Conservation (phyloP, 768 basidiomycete genomes). For the Russula sp. region DNA sequence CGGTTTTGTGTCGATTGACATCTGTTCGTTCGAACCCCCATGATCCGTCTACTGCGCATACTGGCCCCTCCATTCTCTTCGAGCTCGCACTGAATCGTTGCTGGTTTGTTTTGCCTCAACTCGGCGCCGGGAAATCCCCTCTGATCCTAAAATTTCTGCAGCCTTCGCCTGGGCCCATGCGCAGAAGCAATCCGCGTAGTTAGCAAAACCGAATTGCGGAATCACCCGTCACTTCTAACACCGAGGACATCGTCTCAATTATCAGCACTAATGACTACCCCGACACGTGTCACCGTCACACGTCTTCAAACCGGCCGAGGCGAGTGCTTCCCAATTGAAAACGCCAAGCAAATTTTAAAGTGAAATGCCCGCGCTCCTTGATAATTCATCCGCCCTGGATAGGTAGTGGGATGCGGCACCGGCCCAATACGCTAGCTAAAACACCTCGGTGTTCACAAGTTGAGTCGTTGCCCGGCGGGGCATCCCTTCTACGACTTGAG, state of each 20-base stretch:
- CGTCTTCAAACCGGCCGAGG: background rate
- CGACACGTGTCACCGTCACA: background rate
- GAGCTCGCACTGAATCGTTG: background rate
- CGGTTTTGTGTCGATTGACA: too few species aligned
- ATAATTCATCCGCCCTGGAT: background rate
- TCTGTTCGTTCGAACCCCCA: too few species aligned
- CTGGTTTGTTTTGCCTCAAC: background rate
- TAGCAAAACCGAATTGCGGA: background rate
- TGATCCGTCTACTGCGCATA: too few species aligned
- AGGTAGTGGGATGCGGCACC: background rate
- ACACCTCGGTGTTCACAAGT: background rate
- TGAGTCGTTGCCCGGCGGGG: background rate
- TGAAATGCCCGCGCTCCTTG: background rate
- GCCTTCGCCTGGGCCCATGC: background rate
- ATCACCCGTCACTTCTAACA: background rate
- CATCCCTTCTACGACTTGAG: background rate
- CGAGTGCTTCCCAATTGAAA: background rate
- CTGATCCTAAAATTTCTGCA: background rate
- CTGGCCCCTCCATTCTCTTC: too few species aligned
- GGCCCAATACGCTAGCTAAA: background rate
- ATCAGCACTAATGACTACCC: background rate
- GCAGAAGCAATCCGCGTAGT: background rate
- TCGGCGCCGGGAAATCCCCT: background rate
- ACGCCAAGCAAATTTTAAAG: background rate
- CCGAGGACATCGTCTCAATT: slow-evolving; percentile 2